Evolutionary conservation across 2,329 filamentous ascomycete genomes (phyloP).

Genomic region (Pyricularia grisea): DNA sequence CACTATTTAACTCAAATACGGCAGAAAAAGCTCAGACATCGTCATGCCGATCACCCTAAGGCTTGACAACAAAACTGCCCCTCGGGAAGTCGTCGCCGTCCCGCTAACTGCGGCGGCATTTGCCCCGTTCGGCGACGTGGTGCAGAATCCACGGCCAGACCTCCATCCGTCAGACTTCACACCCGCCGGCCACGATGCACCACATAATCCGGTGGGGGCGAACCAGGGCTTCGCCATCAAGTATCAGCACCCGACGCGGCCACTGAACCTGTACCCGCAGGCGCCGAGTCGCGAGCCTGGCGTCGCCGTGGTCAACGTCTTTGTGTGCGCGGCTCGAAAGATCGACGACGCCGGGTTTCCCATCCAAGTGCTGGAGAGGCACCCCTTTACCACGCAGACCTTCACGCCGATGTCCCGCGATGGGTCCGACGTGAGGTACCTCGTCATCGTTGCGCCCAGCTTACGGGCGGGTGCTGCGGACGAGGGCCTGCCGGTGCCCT

Average conservation of each 20-base stretch:
- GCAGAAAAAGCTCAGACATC: not conserved
- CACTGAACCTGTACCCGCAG: conserved; percentile 61
- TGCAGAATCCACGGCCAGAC: conserved; percentile 60
- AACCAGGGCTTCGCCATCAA: conserved; percentile 90
- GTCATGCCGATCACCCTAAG: not conserved
- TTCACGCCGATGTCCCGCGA: conserved; percentile 62
- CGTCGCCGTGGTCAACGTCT: conserved; percentile 72
- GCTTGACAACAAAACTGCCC: not conserved
- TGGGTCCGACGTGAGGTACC: conserved; percentile 45
- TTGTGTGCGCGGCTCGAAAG: conserved; percentile 65
- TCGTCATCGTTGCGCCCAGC: conserved; percentile 77
- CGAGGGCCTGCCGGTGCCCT: conserved; percentile 29
- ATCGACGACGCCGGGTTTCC: conserved; percentile 41
- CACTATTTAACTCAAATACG: not conserved
- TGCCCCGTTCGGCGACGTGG: conserved; percentile 71
- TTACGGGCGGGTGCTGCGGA: conserved; percentile 35
- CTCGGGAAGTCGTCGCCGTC: conserved; percentile 29
- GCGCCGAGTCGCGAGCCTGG: conserved; percentile 49
- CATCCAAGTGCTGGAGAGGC: conserved; percentile 72
- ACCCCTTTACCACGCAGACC: conserved; percentile 90
- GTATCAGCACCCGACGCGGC: conserved; percentile 68
- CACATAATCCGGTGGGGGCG: conserved; percentile 45
- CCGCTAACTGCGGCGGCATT: conserved; percentile 64
- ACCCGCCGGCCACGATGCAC: conserved; percentile 14
- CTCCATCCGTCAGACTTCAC: conserved; percentile 35